phyloP scores from a whole-genome alignment of 1,139 yeast species.

The Suhomyces bribrorum region DNA sequence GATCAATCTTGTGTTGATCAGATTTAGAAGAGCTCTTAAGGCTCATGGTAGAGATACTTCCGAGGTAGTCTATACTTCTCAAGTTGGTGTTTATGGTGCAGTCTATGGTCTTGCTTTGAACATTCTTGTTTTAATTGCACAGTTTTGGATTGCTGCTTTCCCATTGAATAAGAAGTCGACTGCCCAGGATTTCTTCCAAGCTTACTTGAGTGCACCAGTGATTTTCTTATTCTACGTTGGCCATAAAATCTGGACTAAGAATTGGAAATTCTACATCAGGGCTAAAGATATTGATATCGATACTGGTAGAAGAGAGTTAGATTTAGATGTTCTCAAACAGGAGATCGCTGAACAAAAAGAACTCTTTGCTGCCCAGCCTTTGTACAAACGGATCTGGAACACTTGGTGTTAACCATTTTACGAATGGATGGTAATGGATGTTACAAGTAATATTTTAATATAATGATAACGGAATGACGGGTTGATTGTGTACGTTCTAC shows the following conservation, averaged over 20 bases:
- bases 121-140: slow-evolving; percentile 37
- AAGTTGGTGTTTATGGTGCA: slow-evolving; percentile 37
- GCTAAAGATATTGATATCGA: slow-evolving; percentile 53
- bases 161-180: slow-evolving; percentile 38
- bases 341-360: slow-evolving; percentile 53
- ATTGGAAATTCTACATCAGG: slow-evolving; percentile 42
- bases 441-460: background rate
- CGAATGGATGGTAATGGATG: background rate
- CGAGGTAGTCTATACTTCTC: slow-evolving; percentile 34
- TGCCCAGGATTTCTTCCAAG: slow-evolving; percentile 49
- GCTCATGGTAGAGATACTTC: slow-evolving; percentile 35
- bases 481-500: background rate
- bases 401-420: slow-evolving; percentile 48
- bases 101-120: slow-evolving; percentile 29
- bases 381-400: slow-evolving; percentile 33
- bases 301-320: slow-evolving; percentile 57
- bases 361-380: slow-evolving; percentile 30
- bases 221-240: slow-evolving; percentile 49
- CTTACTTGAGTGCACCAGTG: slow-evolving; percentile 56
- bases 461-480: background rate
- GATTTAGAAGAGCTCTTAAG: slow-evolving; percentile 37
- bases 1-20: slow-evolving; percentile 37
- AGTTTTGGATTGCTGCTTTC: slow-evolving; percentile 45
- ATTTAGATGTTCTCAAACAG: slow-evolving; percentile 50
- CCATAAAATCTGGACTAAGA: slow-evolving; percentile 52